phyloP scores from a whole-genome alignment of 2,329 filamentous ascomycete genomes.

The Beauveria asiatica region DNA sequence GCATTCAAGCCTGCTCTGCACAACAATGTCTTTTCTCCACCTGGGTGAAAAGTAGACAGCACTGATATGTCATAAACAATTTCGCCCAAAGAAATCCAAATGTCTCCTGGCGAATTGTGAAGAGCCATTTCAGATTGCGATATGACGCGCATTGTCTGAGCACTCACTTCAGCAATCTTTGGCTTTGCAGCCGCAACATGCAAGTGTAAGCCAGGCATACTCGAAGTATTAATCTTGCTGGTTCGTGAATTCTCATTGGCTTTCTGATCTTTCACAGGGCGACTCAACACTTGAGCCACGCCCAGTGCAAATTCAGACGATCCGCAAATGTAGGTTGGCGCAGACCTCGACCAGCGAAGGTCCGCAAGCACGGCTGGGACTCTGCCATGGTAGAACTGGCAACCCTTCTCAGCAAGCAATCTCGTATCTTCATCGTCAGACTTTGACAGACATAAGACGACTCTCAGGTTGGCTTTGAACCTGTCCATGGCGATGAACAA shows the following conservation, averaged over 20 bases:
- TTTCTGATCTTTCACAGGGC: not conserved
- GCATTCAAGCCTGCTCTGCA: not conserved
- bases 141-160: not conserved
- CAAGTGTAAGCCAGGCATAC: not conserved
- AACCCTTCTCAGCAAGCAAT: not conserved
- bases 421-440: not conserved
- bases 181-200: not conserved
- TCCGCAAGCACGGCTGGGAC: not conserved
- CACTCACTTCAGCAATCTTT: not conserved
- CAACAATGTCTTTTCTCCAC: not conserved
- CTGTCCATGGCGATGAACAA: not conserved
- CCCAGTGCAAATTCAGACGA: not conserved
- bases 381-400: not conserved
- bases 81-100: not conserved
- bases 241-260: not conserved
- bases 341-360: not conserved
- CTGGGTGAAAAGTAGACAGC: not conserved
- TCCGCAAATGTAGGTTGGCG: not conserved
- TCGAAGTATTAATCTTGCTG: not conserved
- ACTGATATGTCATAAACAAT: not conserved
- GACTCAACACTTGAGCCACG: not conserved
- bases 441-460: not conserved
- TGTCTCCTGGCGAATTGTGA: not conserved
- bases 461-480: not conserved
- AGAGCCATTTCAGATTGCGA: not conserved